A percentile compares a stretch with the other conserved stretches of the same genome.
Evolutionary conservation across 2,329 filamentous ascomycete species (phyloP).

Genomic region (Gaeumannomyces tritici): DNA sequence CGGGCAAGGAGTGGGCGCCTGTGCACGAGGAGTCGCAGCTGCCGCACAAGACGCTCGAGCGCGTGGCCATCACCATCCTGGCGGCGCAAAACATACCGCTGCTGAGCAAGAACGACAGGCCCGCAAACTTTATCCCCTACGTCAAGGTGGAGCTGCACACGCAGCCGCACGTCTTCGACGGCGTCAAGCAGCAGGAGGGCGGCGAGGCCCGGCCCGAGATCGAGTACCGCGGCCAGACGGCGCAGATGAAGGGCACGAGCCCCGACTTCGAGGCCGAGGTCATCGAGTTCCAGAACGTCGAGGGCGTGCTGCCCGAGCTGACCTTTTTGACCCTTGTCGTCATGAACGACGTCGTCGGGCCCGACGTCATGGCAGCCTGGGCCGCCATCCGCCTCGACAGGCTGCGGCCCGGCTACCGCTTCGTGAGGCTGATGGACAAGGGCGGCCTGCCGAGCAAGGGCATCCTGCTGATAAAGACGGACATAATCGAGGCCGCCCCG

Average conservation of each 20-base stretch:
- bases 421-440: conserved; percentile 66
- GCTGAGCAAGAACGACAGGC: conserved; percentile 39
- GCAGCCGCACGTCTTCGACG: conserved; percentile 39
- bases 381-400: conserved; percentile 79
- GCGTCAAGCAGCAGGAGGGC: conserved; percentile 26
- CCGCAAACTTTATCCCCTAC: conserved; percentile 62
- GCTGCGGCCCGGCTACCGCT: conserved; percentile 63
- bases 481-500: not conserved
- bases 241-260: conserved; percentile 43
- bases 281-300: conserved; percentile 45
- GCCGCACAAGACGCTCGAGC: conserved; percentile 49
- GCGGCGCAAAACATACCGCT: conserved; percentile 70
- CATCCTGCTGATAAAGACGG: conserved; percentile 57
- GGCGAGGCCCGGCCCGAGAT: conserved; percentile 36
- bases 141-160: conserved; percentile 78
- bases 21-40: conserved; percentile 19
- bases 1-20: conserved; percentile 21
- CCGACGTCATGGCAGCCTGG: conserved; percentile 78
- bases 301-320: conserved; percentile 55
- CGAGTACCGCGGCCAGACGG: conserved; percentile 43
- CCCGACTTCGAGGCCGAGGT: conserved; percentile 53
- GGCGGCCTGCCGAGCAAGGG: conserved; percentile 55
- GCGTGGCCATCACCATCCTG: conserved; percentile 59
- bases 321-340: conserved; percentile 76
- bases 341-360: conserved; percentile 73